Evolutionary conservation across 768 basidiomycete genomes (phyloP).

Genomic region (Podaxis carcinomalis): DNA sequence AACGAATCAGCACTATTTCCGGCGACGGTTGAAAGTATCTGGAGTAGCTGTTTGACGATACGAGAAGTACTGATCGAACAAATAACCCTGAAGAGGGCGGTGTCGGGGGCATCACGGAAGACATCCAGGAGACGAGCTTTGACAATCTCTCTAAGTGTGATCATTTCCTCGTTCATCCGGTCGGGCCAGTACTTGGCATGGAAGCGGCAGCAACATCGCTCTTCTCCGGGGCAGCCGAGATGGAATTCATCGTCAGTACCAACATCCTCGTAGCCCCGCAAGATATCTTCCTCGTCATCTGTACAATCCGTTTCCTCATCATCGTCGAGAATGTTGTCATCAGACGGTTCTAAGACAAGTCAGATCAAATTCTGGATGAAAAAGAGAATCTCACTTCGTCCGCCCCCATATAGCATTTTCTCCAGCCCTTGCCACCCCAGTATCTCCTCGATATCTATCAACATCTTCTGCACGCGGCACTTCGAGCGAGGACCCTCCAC

Average conservation of each 20-base stretch:
- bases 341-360: constrained; percentile 10
- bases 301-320: constrained; percentile 25
- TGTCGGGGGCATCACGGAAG: constrained; percentile 50
- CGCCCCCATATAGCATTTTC: constrained; percentile 52
- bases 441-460: constrained; percentile 51
- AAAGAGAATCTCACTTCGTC: constrained; percentile 34
- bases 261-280: constrained; percentile 10
- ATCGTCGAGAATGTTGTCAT: constrained; percentile 19
- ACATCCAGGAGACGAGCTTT: constrained; percentile 36
- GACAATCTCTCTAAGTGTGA: constrained; percentile 39
- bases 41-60: constrained; percentile 29
- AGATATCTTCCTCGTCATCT: constrained; percentile 21
- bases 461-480: constrained; percentile 44
- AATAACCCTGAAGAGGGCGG: constrained; percentile 41
- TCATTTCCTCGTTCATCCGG: constrained; percentile 34
- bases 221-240: constrained; percentile 16
- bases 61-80: constrained; percentile 28
- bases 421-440: constrained; percentile 51
- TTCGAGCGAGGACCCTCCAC: constrained; percentile 19
- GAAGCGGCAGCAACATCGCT: constrained; percentile 29
- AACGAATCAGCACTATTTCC: constrained; percentile 47
- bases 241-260: constrained; percentile 21
- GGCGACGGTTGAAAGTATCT: constrained; percentile 35
- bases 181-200: constrained; percentile 52
- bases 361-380: constrained; percentile 1